phyloP scores from a whole-genome alignment of 495 filamentous ascomycete species.

The Astrothelium macrocarpum region DNA sequence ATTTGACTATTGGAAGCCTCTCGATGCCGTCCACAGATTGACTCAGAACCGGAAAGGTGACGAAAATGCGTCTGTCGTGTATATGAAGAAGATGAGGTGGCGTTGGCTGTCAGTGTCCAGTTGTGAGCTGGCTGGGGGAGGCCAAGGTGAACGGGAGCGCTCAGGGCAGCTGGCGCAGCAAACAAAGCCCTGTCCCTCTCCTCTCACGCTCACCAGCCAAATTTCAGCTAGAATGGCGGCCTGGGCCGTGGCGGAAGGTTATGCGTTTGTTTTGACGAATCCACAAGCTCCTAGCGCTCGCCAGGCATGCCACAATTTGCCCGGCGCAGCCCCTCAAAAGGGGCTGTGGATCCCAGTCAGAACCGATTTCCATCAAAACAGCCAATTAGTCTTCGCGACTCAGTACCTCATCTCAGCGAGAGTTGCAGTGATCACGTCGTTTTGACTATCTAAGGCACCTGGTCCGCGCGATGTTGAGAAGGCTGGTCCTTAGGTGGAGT shows the following conservation, averaged over 20 bases:
- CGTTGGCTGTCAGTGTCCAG: background rate
- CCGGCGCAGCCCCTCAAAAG: background rate
- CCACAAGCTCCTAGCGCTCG: background rate
- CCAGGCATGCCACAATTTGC: background rate
- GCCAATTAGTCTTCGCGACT: background rate
- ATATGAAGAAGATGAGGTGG: background rate
- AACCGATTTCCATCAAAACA: background rate
- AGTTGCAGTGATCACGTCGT: background rate
- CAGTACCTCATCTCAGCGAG: background rate
- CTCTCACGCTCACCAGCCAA: background rate
- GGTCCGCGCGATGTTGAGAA: background rate
- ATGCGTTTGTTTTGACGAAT: background rate
- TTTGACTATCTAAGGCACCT: background rate
- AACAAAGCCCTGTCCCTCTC: background rate
- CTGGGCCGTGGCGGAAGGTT: background rate
- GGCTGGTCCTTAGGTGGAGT: no score
- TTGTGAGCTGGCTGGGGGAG: background rate
- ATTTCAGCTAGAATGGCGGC: background rate
- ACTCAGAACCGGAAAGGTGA: background rate
- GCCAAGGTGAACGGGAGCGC: background rate
- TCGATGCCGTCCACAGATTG: background rate
- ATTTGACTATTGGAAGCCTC: background rate
- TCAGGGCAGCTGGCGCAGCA: background rate
- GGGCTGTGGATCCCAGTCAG: background rate
- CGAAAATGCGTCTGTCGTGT: background rate